Conservation (phyloP, 1,139 yeast species). For the Yamadazyma atlantica region DNA sequence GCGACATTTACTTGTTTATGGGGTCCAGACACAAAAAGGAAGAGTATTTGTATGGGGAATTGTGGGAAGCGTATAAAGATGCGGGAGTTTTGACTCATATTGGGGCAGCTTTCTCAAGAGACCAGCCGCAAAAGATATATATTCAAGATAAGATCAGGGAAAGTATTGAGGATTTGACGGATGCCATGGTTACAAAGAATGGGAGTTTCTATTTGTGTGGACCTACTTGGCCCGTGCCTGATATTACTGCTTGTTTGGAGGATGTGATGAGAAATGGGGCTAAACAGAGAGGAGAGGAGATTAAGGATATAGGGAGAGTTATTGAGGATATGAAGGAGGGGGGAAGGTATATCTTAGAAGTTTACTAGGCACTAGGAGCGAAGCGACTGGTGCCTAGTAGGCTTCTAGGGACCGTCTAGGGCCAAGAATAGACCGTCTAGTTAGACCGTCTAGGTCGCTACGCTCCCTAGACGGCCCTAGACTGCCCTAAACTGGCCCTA, state of each 20-base stretch:
- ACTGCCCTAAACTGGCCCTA: too few relatives aligned
- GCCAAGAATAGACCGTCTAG: too few relatives aligned
- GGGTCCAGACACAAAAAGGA: conserved; percentile 97
- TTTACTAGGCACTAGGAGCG: conserved; percentile 59
- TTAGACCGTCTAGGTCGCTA: too few relatives aligned
- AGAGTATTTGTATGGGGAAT: conserved; percentile 93
- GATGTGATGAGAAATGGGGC: conserved; percentile 80
- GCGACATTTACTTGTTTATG: conserved; percentile 82
- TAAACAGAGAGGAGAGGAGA: conserved; percentile 56
- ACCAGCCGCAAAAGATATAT: conserved; percentile 91
- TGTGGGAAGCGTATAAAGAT: conserved; percentile 94
- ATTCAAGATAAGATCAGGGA: conserved; percentile 93
- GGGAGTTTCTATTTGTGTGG: conserved; percentile 98
- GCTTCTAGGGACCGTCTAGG: too few relatives aligned
- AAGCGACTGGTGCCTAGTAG: too few relatives aligned
- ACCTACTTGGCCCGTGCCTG: conserved; percentile 99
- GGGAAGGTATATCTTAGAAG: conserved; percentile 92
- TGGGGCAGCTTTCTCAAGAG: conserved; percentile 98
- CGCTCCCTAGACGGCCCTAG: too few relatives aligned
- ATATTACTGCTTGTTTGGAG: conserved; percentile 85
- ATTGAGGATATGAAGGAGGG: conserved; percentile 93
- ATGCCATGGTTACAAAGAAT: conserved; percentile 71
- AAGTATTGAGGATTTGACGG: conserved; percentile 67
- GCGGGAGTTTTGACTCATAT: conserved; percentile 92
- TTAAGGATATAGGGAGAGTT: conserved; percentile 69